A percentile compares a stretch with the other conserved stretches of the same genome.
Evolutionary conservation across 495 filamentous ascomycete genomes (phyloP).

Genomic region (Aspergillus steynii): DNA sequence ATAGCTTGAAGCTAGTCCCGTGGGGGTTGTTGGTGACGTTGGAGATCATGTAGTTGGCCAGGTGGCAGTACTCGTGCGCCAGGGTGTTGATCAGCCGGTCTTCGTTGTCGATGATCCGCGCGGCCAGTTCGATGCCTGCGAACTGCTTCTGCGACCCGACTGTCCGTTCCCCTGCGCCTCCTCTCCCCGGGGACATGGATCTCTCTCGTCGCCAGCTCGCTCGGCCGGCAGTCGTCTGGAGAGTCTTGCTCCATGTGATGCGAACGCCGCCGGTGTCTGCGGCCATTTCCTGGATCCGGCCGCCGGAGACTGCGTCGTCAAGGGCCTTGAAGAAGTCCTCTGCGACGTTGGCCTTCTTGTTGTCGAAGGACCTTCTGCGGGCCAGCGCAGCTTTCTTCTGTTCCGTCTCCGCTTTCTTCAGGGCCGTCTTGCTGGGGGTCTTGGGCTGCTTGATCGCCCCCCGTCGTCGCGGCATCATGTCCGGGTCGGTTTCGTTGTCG

Average conservation of each 20-base stretch:
- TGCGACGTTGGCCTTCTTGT: slow-evolving; percentile 65
- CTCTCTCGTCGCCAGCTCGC: slow-evolving; percentile 72
- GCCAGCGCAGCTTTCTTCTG: slow-evolving; percentile 41
- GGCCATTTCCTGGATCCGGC: slow-evolving; percentile 60
- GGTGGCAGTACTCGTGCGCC: slow-evolving; percentile 94
- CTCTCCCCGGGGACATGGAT: background rate
- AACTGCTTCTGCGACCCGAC: slow-evolving; percentile 50
- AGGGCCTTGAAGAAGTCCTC: slow-evolving; percentile 69
- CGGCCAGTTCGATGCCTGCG: slow-evolving; percentile 82
- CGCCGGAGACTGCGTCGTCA: slow-evolving; percentile 63
- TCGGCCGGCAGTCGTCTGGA: slow-evolving; percentile 83
- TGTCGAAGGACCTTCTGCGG: slow-evolving; percentile 65
- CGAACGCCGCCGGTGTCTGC: slow-evolving; percentile 71
- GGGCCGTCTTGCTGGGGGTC: slow-evolving; percentile 42
- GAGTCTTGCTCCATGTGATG: slow-evolving; percentile 80
- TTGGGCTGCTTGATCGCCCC: slow-evolving; percentile 28
- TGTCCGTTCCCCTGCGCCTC: too few relatives aligned
- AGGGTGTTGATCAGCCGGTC: slow-evolving; percentile 80
- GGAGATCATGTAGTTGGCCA: slow-evolving; percentile 82
- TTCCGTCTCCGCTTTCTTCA: slow-evolving; percentile 45
- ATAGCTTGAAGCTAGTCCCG: slow-evolving; percentile 79
- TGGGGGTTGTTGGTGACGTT: slow-evolving; percentile 70
- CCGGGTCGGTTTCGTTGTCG: slow-evolving; percentile 23
- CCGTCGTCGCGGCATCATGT: slow-evolving; percentile 14
- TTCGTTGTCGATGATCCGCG: slow-evolving; percentile 78